phyloP scores from a whole-genome alignment of 2,329 filamentous ascomycete species.

The Apiospora koreana region DNA sequence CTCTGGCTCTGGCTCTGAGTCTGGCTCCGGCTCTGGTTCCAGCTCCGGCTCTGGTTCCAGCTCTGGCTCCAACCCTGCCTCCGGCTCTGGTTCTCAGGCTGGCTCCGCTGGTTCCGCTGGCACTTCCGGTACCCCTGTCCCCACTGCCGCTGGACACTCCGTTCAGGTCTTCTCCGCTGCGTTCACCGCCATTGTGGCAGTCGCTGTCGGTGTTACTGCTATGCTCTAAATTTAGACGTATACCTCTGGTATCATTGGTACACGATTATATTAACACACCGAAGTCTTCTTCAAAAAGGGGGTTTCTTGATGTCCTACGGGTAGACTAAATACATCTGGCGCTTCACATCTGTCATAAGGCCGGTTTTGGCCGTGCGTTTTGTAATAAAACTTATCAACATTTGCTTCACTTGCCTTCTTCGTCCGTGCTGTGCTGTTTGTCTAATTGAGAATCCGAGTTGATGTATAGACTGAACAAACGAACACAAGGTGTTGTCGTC shows the following conservation, averaged over 20 bases:
- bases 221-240: constrained; percentile 17
- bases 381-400: constrained; percentile 3
- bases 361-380: background rate
- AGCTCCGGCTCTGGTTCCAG: constrained; percentile 19
- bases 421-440: background rate
- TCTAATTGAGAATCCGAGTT: background rate
- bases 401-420: background rate
- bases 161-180: constrained; percentile 18
- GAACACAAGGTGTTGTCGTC: background rate
- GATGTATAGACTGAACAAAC: background rate
- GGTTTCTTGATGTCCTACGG: background rate
- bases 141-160: constrained; percentile 10
- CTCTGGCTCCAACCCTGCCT: constrained; percentile 1
- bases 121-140: background rate
- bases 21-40: constrained; percentile 2
- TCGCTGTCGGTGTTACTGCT: constrained; percentile 19
- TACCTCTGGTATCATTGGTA: background rate
- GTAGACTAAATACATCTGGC: constrained; percentile 4
- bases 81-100: background rate
- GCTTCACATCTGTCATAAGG: background rate
- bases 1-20: constrained; percentile 15
- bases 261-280: background rate
- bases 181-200: constrained; percentile 19
- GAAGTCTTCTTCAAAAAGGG: background rate
- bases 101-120: background rate